phyloP scores from a whole-genome alignment of 176 grass and related monocot species.

The Triticum urartu region DNA sequence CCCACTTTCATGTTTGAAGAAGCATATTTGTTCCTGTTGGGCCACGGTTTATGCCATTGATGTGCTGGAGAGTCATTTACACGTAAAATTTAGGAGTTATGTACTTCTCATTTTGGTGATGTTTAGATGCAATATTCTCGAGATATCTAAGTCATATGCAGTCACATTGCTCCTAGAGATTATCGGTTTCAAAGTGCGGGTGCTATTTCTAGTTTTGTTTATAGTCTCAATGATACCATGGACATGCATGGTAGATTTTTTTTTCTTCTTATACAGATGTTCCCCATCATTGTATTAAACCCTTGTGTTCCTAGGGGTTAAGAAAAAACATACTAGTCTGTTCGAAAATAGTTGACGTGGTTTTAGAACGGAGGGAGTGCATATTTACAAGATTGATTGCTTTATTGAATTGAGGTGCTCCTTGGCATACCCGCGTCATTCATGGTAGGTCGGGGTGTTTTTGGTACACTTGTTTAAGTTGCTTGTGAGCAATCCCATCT shows the following conservation, averaged over 20 bases:
- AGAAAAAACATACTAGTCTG: too few relatives aligned
- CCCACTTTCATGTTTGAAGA: background rate
- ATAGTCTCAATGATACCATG: background rate
- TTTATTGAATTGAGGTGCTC: too few relatives aligned
- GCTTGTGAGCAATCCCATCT: too few relatives aligned
- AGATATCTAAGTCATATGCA: background rate
- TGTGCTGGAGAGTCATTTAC: background rate
- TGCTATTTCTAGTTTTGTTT: background rate
- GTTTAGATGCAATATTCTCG: background rate
- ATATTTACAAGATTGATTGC: too few relatives aligned
- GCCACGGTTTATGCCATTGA: background rate
- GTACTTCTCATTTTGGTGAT: background rate
- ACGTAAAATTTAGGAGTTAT: background rate
- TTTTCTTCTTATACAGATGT: background rate
- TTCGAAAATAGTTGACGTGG: too few relatives aligned
- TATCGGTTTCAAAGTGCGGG: background rate
- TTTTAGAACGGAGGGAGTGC: too few relatives aligned
- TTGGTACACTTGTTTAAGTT: too few relatives aligned
- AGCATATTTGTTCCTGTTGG: background rate
- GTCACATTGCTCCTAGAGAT: background rate
- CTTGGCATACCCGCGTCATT: too few relatives aligned
- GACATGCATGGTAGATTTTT: background rate
- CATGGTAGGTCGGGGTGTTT: too few relatives aligned
- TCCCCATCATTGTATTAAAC: too few relatives aligned
- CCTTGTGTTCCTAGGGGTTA: too few relatives aligned